Percentiles rank a stretch among this genome's conserved stretches.
Evolutionary conservation across 2,329 filamentous ascomycete genomes (phyloP).

Genomic region (Diaporthe humulicola): DNA sequence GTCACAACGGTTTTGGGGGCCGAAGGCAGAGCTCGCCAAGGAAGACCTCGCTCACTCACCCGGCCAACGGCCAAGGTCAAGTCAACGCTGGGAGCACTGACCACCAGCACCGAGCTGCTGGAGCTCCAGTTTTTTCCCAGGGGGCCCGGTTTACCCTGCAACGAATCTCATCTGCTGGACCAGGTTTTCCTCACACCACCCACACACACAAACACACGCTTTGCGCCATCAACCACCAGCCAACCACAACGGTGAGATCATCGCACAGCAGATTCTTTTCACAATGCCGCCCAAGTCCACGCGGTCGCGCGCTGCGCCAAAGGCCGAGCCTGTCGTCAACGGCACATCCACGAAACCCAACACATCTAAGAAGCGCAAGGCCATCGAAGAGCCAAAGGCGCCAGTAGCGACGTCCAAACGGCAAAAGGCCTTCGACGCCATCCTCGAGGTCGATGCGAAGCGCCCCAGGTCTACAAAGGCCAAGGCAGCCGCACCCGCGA

Average conservation of each 20-base stretch:
- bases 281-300: constrained; percentile 37
- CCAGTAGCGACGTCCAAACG: constrained; percentile 29
- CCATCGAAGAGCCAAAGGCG: constrained; percentile 25
- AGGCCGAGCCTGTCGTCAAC: constrained; percentile 32
- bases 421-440: constrained; percentile 13
- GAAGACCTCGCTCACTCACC: not conserved
- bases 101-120: constrained; percentile 9
- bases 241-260: constrained; percentile 25
- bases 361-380: constrained; percentile 40
- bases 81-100: constrained; percentile 12
- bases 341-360: constrained; percentile 29
- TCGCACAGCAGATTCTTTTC: constrained; percentile 14
- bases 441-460: constrained; percentile 19
- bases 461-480: constrained; percentile 31
- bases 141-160: constrained; percentile 14
- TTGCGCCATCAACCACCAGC: constrained; percentile 1
- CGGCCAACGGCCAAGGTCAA: constrained; percentile 15
- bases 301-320: constrained; percentile 34
- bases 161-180: constrained; percentile 5
- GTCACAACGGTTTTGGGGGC: not conserved
- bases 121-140: constrained; percentile 9
- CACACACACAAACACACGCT: constrained; percentile 5
- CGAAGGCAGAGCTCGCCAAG: not conserved
- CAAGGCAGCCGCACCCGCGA: constrained; percentile 8
- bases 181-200: constrained; percentile 32